Conservation (phyloP, 73 alveolate genomes). For the Paramecium pentaurelia region DNA sequence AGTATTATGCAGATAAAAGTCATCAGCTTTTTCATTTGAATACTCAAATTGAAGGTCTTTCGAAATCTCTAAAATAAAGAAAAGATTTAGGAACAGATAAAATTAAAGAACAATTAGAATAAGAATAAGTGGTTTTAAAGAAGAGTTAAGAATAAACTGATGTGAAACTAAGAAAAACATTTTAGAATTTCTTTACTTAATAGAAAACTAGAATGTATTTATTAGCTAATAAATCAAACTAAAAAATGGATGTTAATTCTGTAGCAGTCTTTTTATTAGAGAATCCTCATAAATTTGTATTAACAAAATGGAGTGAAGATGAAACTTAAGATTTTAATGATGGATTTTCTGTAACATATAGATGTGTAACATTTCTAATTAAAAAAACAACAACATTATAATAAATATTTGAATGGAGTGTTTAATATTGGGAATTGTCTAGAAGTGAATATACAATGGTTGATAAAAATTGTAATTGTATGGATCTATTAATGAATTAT, state of each 20-base stretch:
- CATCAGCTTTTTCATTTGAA: background rate
- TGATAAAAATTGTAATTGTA: background rate
- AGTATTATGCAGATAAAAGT: background rate
- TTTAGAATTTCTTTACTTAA: background rate
- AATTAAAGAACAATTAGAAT: background rate
- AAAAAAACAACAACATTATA: background rate
- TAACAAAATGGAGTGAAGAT: background rate
- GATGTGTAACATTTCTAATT: constrained; percentile 23
- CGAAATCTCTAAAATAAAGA: background rate
- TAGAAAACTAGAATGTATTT: background rate
- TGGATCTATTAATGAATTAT: background rate
- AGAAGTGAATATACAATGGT: constrained; percentile 19
- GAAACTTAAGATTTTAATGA: background rate
- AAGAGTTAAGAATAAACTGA: background rate
- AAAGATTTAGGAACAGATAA: background rate
- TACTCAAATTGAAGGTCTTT: background rate
- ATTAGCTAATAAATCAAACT: background rate
- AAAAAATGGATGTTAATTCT: constrained; percentile 2
- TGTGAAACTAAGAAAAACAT: background rate
- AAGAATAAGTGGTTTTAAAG: background rate
- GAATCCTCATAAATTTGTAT: background rate
- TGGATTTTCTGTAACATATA: background rate
- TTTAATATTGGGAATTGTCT: background rate
- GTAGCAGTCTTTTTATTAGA: background rate
- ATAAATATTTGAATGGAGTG: background rate